A percentile compares a stretch with the other conserved stretches of the same genome.
These are phyloP conservation scores for Melanopsichium pennsylvanicum DNA, from an alignment of 1,284 basidiomycete genomes.

Conservation along the genomic window DNA sequence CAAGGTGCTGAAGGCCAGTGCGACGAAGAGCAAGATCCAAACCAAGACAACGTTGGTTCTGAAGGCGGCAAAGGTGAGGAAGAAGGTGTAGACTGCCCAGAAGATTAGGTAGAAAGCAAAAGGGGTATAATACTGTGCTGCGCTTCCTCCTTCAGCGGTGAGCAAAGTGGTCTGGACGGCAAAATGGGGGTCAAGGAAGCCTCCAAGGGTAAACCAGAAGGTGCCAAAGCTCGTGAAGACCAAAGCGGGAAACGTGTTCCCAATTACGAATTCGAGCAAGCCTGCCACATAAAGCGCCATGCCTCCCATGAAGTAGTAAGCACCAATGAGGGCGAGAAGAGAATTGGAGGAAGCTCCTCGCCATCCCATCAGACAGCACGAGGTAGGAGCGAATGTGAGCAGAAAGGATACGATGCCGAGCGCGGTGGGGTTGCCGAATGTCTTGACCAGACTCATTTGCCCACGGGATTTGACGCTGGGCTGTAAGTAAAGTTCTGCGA, in stretches of 20 bases:
- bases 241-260: constrained; percentile 50
- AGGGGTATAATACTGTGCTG: constrained; percentile 23
- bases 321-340: constrained; percentile 32
- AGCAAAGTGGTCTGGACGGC: constrained; percentile 32
- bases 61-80: constrained; percentile 46
- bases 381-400: constrained; percentile 44
- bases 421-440: constrained; percentile 48
- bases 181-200: constrained; percentile 28
- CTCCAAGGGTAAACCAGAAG: constrained; percentile 47
- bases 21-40: constrained; percentile 51
- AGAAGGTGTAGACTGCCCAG: constrained; percentile 46
- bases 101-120: constrained; percentile 45
- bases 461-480: constrained; percentile 28
- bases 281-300: constrained; percentile 30
- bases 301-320: constrained; percentile 42
- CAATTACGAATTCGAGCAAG: constrained; percentile 47
- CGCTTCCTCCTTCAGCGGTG: constrained; percentile 10
- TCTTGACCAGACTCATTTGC: constrained; percentile 44
- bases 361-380: constrained; percentile 50
- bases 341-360: constrained; percentile 40
- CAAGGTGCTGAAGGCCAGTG: constrained; percentile 36
- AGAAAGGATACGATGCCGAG: constrained; percentile 54
- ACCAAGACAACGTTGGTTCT: constrained; percentile 51
- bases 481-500: constrained; percentile 43
- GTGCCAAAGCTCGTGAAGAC: constrained; percentile 47